Percentiles rank a stretch among this genome's conserved stretches.
These are phyloP conservation scores for Malassezia vespertilionis DNA, from an alignment of 1,284 basidiomycete species.

Conservation along the genomic window DNA sequence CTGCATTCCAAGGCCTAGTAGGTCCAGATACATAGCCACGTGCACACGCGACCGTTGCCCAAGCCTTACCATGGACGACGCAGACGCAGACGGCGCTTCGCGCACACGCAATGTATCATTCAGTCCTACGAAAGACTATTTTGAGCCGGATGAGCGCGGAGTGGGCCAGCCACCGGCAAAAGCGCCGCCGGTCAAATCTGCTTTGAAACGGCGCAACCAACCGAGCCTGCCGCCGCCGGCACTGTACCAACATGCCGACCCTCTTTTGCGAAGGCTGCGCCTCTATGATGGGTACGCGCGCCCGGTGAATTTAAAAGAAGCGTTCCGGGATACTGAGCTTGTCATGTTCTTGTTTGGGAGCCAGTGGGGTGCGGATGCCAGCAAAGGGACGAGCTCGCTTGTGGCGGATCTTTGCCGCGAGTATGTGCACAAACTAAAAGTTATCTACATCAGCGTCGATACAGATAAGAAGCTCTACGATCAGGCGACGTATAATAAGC, in stretches of 20 bases:
- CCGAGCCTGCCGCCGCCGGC: constrained; percentile 33
- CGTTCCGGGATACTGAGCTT: constrained; percentile 44
- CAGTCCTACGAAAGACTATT: background rate
- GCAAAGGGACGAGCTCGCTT: constrained; percentile 28
- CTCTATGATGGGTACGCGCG: constrained; percentile 40
- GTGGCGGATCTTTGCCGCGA: constrained; percentile 33
- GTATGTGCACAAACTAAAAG: constrained; percentile 46
- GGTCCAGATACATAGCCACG: background rate
- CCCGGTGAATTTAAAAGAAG: constrained; percentile 32
- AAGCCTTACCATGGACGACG: background rate
- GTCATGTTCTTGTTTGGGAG: constrained; percentile 48
- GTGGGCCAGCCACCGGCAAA: background rate
- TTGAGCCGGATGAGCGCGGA: background rate
- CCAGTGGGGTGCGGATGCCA: constrained; percentile 34
- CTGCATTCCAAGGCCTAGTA: too few relatives aligned
- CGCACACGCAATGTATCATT: constrained; percentile 3
- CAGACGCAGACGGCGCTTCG: background rate
- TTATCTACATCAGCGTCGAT: constrained; percentile 48
- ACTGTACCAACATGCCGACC: constrained; percentile 47
- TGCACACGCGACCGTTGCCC: too few relatives aligned
- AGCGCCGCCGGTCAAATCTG: constrained; percentile 30
- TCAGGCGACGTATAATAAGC: constrained; percentile 30
- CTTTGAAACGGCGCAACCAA: constrained; percentile 36
- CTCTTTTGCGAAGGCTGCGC: constrained; percentile 45
- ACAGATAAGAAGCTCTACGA: constrained; percentile 43